phyloP scores from a whole-genome alignment of 139 green algal genomes.

The Picochlorum costavermella region DNA sequence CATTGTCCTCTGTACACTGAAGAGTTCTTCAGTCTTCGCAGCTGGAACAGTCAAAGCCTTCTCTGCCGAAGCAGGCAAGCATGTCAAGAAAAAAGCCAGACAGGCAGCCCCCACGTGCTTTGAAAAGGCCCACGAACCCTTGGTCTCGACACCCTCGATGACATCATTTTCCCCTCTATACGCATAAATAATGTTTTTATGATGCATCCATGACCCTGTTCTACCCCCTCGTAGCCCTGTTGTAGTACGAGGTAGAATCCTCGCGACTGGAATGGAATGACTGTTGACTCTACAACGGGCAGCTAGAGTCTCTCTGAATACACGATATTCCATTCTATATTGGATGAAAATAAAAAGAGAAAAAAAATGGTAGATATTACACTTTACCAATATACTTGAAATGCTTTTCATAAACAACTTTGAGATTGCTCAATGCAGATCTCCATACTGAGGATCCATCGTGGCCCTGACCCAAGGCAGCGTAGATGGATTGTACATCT shows the following conservation, averaged over 20 bases:
- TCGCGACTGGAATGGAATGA: no score
- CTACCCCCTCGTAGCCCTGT: no score
- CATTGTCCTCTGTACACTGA: conserved; percentile 65
- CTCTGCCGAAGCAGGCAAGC: neutral
- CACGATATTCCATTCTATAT: no score
- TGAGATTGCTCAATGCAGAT: conserved; percentile 18
- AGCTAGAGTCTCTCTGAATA: no score
- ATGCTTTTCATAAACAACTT: conserved; percentile 20
- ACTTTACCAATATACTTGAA: conserved; percentile 36
- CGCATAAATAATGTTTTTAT: no score
- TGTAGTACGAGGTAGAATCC: no score
- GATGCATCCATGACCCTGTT: no score
- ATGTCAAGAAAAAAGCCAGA: neutral
- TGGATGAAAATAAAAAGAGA: no score
- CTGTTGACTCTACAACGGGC: no score
- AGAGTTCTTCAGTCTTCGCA: conserved; percentile 50
- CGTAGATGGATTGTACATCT: conserved; percentile 33
- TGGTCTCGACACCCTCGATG: neutral
- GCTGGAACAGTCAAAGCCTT: conserved; percentile 43
- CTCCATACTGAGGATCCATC: conserved; percentile 11
- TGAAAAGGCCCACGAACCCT: conserved; percentile 1
- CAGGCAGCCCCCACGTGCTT: neutral
- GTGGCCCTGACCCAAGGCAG: conserved; percentile 7
- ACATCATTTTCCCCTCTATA: no score
- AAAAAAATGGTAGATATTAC: conserved; percentile 3